Percentiles rank a stretch among this genome's conserved stretches.
These are phyloP conservation scores for Zarea fungicola DNA, from an alignment of 2,329 filamentous ascomycete genomes.

Conservation along the genomic window DNA sequence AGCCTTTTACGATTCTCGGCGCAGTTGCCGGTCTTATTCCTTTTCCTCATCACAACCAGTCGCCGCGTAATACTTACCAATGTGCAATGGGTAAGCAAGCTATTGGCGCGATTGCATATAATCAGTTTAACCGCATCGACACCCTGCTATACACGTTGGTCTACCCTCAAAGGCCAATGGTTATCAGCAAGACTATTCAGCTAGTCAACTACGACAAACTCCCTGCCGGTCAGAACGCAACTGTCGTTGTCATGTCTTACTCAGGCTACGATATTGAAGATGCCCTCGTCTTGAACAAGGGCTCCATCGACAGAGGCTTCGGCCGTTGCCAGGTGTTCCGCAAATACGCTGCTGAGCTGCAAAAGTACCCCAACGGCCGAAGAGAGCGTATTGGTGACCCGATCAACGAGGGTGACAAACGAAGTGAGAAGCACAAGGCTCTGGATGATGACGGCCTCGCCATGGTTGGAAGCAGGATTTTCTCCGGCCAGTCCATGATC, in stretches of 20 bases:
- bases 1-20: slow-evolving; percentile 93
- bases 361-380: slow-evolving; percentile 81
- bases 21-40: slow-evolving; percentile 95
- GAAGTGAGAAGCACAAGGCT: slow-evolving; percentile 63
- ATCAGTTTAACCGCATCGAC: slow-evolving; percentile 95
- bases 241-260: slow-evolving; percentile 98
- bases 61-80: slow-evolving; percentile 96
- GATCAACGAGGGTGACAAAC: slow-evolving; percentile 48
- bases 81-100: slow-evolving; percentile 99
- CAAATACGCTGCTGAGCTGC: slow-evolving; percentile 82
- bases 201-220: slow-evolving; percentile 96
- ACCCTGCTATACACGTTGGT: slow-evolving; percentile 95
- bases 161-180: slow-evolving; percentile 95
- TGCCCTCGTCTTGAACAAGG: slow-evolving; percentile 93
- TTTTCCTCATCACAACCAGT: slow-evolving; percentile 98
- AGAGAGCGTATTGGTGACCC: slow-evolving; percentile 60
- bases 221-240: slow-evolving; percentile 93
- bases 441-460: slow-evolving; percentile 86
- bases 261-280: slow-evolving; percentile 99
- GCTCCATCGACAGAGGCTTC: slow-evolving; percentile 89
- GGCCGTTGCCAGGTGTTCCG: slow-evolving; percentile 97
- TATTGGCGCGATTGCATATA: slow-evolving; percentile 95
- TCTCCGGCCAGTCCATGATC: slow-evolving; percentile 77
- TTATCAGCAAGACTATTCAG: slow-evolving; percentile 95
- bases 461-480: slow-evolving; percentile 75